Percentiles rank a stretch among this genome's conserved stretches.
These are phyloP conservation scores for Castanospermum australe DNA, from an alignment of 306 rosid genomes.

Conservation along the genomic window DNA sequence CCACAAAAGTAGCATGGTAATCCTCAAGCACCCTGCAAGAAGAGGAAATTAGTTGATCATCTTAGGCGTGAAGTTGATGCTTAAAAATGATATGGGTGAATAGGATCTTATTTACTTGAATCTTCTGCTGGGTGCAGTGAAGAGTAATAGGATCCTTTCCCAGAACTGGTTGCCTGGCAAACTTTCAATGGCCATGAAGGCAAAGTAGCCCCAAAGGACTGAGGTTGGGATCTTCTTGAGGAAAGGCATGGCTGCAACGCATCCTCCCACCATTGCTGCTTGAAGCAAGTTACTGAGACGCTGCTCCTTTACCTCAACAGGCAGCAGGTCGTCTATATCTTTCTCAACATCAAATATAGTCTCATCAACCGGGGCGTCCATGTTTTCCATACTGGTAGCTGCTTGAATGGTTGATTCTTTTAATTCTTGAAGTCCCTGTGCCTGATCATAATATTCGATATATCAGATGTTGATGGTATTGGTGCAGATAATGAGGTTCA, in stretches of 20 bases:
- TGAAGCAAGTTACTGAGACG: slow-evolving; percentile 91
- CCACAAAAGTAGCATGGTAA: slow-evolving; percentile 92
- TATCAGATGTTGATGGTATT: neutral
- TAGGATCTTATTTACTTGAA: slow-evolving; percentile 38
- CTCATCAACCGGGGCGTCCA: slow-evolving; percentile 82
- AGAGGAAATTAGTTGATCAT: slow-evolving; percentile 7
- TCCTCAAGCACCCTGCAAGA: slow-evolving; percentile 90
- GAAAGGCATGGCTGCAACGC: slow-evolving; percentile 97
- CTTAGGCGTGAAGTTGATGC: neutral
- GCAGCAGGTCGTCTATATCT: slow-evolving; percentile 90
- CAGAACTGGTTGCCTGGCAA: slow-evolving; percentile 74
- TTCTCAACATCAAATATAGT: slow-evolving; percentile 65
- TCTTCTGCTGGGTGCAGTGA: slow-evolving; percentile 72
- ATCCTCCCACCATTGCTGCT: slow-evolving; percentile 82
- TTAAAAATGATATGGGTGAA: neutral
- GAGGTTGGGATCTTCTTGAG: slow-evolving; percentile 93
- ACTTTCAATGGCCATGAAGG: slow-evolving; percentile 76
- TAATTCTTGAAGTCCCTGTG: slow-evolving; percentile 58
- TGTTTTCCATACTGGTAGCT: slow-evolving; percentile 79
- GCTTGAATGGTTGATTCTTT: slow-evolving; percentile 70
- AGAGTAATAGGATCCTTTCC: slow-evolving; percentile 68
- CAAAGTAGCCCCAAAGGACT: slow-evolving; percentile 74
- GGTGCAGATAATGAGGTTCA: neutral
- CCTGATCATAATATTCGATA: neutral
- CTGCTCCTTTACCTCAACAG: slow-evolving; percentile 97